Conservation (phyloP, 2,329 filamentous ascomycete genomes). For the Plenodomus tracheiphilus region DNA sequence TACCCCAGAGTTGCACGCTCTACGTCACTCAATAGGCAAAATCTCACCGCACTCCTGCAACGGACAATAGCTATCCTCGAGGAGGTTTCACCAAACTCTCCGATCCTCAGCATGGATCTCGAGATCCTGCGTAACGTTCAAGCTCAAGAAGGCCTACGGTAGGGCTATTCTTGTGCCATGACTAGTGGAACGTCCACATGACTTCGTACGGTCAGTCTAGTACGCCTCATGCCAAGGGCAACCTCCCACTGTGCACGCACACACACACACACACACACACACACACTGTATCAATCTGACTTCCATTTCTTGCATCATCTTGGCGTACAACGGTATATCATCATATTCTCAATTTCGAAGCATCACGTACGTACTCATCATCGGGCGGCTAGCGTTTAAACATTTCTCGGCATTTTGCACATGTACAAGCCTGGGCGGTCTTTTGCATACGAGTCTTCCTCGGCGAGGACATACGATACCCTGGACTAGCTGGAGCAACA, state of each 20-base stretch:
- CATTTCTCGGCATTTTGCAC: conserved; percentile 16
- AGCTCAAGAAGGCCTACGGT: conserved; percentile 20
- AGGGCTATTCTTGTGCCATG: background rate
- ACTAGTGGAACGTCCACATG: background rate
- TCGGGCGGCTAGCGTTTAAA: conserved; percentile 35
- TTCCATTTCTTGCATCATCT: conserved; percentile 12
- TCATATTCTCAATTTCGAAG: conserved; percentile 8
- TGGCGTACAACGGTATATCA: conserved; percentile 13
- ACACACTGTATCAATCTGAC: conserved; percentile 11
- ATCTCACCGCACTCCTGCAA: conserved; percentile 29
- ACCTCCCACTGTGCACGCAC: background rate
- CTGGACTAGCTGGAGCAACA: conserved; percentile 2
- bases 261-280: no score
- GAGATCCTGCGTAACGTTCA: conserved; percentile 64
- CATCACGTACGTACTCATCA: conserved; percentile 22
- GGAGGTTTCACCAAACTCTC: conserved; percentile 71
- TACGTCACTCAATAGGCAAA: conserved; percentile 28
- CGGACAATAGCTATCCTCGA: conserved; percentile 75
- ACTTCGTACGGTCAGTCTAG: background rate
- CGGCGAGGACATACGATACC: conserved; percentile 11
- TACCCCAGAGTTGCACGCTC: conserved; percentile 35
- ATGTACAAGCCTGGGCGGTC: conserved; percentile 15
- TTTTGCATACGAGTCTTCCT: conserved; percentile 8
- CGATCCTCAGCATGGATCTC: conserved; percentile 73
- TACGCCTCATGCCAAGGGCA: conserved; percentile 2